Percentiles rank a stretch among this genome's conserved stretches.
Evolutionary conservation across 179 eudicot genomes (phyloP).

Genomic region (Sideroxylon spinosum): DNA sequence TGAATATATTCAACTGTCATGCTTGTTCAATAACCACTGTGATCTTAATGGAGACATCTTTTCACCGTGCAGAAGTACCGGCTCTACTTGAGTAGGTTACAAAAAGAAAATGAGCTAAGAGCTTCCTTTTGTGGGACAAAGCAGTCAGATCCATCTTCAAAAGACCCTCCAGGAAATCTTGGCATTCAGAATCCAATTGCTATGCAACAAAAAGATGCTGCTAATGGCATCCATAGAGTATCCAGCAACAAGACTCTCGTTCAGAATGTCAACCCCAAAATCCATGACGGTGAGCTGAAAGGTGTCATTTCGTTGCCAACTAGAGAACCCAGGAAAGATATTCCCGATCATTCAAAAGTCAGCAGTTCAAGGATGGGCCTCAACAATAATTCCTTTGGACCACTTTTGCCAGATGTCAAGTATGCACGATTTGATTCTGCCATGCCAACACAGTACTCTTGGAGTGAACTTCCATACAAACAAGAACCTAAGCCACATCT

Average conservation of each 20-base stretch:
- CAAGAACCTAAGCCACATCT: slow-evolving; percentile 31
- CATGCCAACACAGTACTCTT: slow-evolving; percentile 30
- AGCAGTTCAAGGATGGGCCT: slow-evolving; percentile 30
- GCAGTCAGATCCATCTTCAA: slow-evolving; percentile 36
- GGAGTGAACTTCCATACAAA: slow-evolving; percentile 27
- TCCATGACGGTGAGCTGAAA: background rate
- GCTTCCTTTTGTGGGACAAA: slow-evolving; percentile 37
- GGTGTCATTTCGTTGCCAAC: no score
- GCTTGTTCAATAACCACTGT: background rate
- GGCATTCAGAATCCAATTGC: slow-evolving; percentile 33
- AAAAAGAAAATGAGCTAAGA: slow-evolving; percentile 50
- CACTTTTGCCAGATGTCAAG: slow-evolving; percentile 24
- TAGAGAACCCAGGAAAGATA: slow-evolving; percentile 12
- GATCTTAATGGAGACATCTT: background rate
- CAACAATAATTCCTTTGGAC: slow-evolving; percentile 24
- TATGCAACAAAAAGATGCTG: slow-evolving; percentile 30
- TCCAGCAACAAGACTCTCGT: slow-evolving; percentile 7
- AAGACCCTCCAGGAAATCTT: slow-evolving; percentile 33
- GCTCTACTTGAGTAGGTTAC: slow-evolving; percentile 67
- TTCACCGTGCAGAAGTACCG: slow-evolving; percentile 73
- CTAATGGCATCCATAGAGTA: slow-evolving; percentile 19
- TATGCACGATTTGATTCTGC: slow-evolving; percentile 27
- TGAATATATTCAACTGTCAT: background rate
- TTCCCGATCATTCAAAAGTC: slow-evolving; percentile 27
- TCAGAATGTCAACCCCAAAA: slow-evolving; percentile 21